These are phyloP conservation scores for Talaromyces sp. DNA, from an alignment of 2,329 filamentous ascomycete species.

Conservation along the genomic window DNA sequence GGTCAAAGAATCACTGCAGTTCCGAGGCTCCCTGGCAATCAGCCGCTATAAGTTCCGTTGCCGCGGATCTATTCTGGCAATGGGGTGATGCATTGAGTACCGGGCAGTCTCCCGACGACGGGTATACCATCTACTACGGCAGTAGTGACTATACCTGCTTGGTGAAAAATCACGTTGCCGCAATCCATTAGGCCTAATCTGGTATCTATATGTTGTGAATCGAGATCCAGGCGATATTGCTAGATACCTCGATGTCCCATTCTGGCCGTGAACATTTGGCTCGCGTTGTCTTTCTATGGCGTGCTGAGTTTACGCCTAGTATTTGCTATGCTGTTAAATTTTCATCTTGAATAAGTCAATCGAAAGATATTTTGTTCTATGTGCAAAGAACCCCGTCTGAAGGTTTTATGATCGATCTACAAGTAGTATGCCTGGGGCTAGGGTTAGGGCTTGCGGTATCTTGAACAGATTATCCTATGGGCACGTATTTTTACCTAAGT, in stretches of 20 bases:
- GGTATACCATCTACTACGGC: conserved; percentile 30
- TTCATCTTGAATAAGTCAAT: no score
- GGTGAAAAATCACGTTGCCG: conserved; percentile 27
- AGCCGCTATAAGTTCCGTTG: conserved; percentile 31
- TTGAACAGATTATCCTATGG: neutral
- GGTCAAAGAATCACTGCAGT: conserved; percentile 24
- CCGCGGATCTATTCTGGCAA: conserved; percentile 39
- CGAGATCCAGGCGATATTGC: neutral
- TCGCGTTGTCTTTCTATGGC: neutral
- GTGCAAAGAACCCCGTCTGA: neutral
- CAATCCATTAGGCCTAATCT: neutral
- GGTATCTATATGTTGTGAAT: neutral
- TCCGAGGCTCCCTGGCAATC: conserved; percentile 32
- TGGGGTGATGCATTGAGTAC: conserved; percentile 28
- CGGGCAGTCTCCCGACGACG: conserved; percentile 27
- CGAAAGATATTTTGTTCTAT: no score
- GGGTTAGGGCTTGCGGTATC: neutral
- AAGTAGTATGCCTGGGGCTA: neutral
- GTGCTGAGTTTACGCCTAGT: neutral
- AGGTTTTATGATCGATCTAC: neutral
- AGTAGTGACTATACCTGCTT: conserved; percentile 27
- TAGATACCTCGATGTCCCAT: no score
- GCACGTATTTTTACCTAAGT: neutral
- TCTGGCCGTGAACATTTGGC: neutral
- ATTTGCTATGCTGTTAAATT: neutral